Evolutionary conservation across 805 yeast genomes (phyloP), one percentile per base, ranked within the genome.

Genomic region (Pichia scutulata): DNA sequence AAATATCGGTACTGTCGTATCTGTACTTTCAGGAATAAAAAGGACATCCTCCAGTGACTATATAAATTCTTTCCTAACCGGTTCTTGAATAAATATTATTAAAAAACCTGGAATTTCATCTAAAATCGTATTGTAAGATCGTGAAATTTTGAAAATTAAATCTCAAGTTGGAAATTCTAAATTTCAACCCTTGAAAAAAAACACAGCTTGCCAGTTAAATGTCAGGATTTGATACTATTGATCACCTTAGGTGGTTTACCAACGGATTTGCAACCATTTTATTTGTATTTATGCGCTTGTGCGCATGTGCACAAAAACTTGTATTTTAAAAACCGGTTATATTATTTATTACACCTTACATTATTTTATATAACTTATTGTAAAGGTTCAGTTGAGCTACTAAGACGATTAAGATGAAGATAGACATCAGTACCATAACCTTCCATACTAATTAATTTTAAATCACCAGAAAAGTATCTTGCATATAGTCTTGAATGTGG

Each of bases 371-470:
- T 7, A 36, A 36, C 7, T 50, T 49, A 76, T 51, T 80, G 80
- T 49, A 80, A 66, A 5, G 92, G 93, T 67, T 86, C 95, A 50
- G 81, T 76, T 3, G 84, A 78, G 47, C 85, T 78, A 58, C 85
- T 81, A 58, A 89, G 76, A 49, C 95, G 73, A 66, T 89, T 89
- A 63, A 89, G 73, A 68, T 89, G 96, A 61, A 89, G 67, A 60
- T 89, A 89, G 2, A 87, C 96, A 63, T 89, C 97, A 1, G 97
- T 89, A 16, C 97, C 97, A 61, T 89, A 87, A 9, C 96, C 96
- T 67, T 89, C 96, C 95, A 89, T 87, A 33, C 89, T 80, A 50
- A 88, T 89, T 60, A 89, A 74, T 62, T 84, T 85, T 65, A 89
- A 75, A 60, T 89, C 96, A 4, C 96, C 96, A 7, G 96, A 95